Evolutionary conservation across 139 green algal genomes (phyloP), one percentile per base, ranked within the genome.

Genomic region (Chlamydomonas sphaeroides): DNA sequence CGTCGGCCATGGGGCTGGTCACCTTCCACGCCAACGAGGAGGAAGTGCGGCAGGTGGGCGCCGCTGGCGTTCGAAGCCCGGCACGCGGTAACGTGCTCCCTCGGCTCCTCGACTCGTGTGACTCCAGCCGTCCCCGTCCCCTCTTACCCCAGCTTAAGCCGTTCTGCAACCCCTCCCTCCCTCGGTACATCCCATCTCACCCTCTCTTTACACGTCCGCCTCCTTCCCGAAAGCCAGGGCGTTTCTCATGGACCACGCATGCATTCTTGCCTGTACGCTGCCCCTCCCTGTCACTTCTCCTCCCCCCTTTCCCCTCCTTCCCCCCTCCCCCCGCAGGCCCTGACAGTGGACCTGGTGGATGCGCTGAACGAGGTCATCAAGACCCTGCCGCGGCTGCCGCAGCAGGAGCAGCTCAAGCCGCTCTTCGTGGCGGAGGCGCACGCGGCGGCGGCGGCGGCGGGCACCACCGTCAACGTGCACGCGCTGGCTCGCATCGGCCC

Each of bases 301-400:
- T 39, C 32, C n/a, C 23, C 5, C 53, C 53, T 17, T 10, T 18
- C 72, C 72, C 45, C 45, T 14, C 45, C 14, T 14, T 14, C 45
- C 11, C 10, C 65, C 38, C 33, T n/a, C 25, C 25, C n/a, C 65
- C 32, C 39, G 1, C 83, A 91, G 87, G 80, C 79, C 28, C 85
- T 92, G 21, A 76, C 77, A 0, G 77, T 45, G 17, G 66, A 90
- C 48, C 38, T 92, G 66, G 84, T 92, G 53, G 88, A 92, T 41
- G 74, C 67, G 20, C 79, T 90, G 32, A 82, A 86, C 42, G 49
- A 84, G 53, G 35, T 79, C 23, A 68, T 90, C 56, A 83, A 85
- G 35, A 33, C 39, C 6, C 73, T 90, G 41, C 88, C 88, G 0
- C 79, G 88, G 11, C 35, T 92, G 36, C 75, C 89, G 59, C 41